These are phyloP conservation scores for Thalassiosira oceanica DNA, from an alignment of 352 stramenopile genomes.

Conservation along the genomic window DNA sequence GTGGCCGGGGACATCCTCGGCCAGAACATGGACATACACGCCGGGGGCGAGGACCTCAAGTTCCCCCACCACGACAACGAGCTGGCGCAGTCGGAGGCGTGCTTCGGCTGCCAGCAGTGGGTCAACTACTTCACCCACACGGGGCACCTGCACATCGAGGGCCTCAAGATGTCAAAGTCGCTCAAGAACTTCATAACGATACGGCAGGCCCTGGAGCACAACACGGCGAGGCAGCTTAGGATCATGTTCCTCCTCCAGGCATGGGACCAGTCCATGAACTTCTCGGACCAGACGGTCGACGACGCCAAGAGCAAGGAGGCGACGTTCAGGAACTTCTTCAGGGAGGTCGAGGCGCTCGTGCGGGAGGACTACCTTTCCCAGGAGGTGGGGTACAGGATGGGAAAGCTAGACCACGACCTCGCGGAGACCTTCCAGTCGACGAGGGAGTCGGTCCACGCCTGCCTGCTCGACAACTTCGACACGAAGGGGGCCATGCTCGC, in stretches of 20 bases:
- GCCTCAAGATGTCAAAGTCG: slow-evolving; percentile 99
- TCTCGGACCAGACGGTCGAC: slow-evolving; percentile 80
- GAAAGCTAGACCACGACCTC: slow-evolving; percentile 53
- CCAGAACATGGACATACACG: slow-evolving; percentile 92
- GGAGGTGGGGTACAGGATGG: slow-evolving; percentile 61
- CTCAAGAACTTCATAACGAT: slow-evolving; percentile 99
- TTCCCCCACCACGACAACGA: slow-evolving; percentile 99
- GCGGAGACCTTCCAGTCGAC: slow-evolving; percentile 44
- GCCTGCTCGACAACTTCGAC: slow-evolving; percentile 83
- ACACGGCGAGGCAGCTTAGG: slow-evolving; percentile 74
- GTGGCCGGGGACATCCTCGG: slow-evolving; percentile 92
- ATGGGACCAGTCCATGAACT: slow-evolving; percentile 81
- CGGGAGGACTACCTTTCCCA: slow-evolving; percentile 68
- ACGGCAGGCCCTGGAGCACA: slow-evolving; percentile 75
- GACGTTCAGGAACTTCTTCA: slow-evolving; percentile 80
- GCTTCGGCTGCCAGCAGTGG: slow-evolving; percentile 83
- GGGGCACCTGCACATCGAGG: slow-evolving; percentile 98
- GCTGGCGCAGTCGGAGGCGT: slow-evolving; percentile 89
- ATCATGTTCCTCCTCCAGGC: slow-evolving; percentile 80
- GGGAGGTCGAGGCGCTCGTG: slow-evolving; percentile 68
- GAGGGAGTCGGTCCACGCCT: slow-evolving; percentile 68
- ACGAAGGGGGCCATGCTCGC: slow-evolving; percentile 70
- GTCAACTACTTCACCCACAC: slow-evolving; percentile 99
- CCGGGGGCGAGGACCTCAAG: slow-evolving; percentile 94
- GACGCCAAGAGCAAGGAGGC: slow-evolving; percentile 76